Evolutionary conservation across 2,329 filamentous ascomycete genomes (phyloP), one percentile per base, ranked within the genome.

Genomic region (Cladophialophora chaetospira): DNA sequence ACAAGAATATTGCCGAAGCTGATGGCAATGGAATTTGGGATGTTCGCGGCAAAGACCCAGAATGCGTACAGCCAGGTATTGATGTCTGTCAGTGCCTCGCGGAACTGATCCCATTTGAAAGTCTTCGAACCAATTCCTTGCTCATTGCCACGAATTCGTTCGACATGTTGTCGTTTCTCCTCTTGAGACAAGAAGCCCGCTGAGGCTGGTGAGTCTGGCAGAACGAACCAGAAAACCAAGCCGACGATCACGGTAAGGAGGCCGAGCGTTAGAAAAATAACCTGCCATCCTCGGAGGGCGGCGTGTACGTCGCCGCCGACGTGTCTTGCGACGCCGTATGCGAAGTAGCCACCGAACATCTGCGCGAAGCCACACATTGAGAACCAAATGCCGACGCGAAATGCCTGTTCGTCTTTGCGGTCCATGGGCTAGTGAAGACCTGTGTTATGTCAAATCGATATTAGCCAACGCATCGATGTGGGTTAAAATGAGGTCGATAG

Each of bases 241-340:
- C 82, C 80, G 5, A 83, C 75, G 10, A 82, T 62, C 4, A 86
- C 67, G 5, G 81, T 82, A 1, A 85, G 84, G 5, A 84, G 67
- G 4, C 85, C 85, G 70, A 88, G 85, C 8, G 88, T 80, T 5
- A 88, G 72, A 69, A 87, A 84, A 60, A 88, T 60, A 53, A 50
- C 55, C 15, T 31, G 31, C 55, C 53, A 55, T 6, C 25, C 5
- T 6, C n/a, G 13, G 8, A 50, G 17, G 9, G 17, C 46, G 15
- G 29, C 28, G 10, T 50, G 46, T 11, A 50, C 38, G 31, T 50
- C 28, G 11, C 46, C 46, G n/a, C n/a, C n/a, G n/a, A n/a, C n/a
- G n/a, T n/a, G n/a, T n/a, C n/a, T n/a, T n/a, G n/a, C n/a, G n/a
- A 50, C 17, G 13, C 46, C 46, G 46, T 50, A 50, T n/a, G 46